Base-by-base conservation (phyloP, 129 eudicot species). In the Kitagawia praeruptora region DNA sequence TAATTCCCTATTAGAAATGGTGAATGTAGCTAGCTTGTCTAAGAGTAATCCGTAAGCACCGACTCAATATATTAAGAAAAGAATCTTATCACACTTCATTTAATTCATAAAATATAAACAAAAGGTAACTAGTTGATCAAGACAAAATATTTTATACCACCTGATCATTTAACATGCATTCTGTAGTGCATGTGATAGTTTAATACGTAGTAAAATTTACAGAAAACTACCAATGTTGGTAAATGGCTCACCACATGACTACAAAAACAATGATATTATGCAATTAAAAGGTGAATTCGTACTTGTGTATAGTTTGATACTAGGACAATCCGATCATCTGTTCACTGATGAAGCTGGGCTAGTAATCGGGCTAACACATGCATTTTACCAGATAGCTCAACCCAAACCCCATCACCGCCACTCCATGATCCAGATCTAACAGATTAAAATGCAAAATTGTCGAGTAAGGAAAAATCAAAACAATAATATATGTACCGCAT, bases 291-390 rank as follows among this genome's bases (percentile, higher is more conserved):
- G 48, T 40, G 7, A 16, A 21, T 73, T 73, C 49, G 13, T 56
- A 96, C 98, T 94, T 92, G 98, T 39, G 99, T 96, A 78, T 96
- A 96, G 88, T 96, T 96, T 83, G 99, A 96, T 80, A 96, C 99
- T 58, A 96, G 89, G 75, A 96, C 99, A 70, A 96, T 96, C 82
- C 97, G 89, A 80, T 96, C 99, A 89, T 90, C 99, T 39, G 98
- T 96, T 87, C 64, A 89, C 83, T 85, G 88, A 70, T 92, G 99
- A 70, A 96, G 86, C 51, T 90, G 95, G 79, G 87, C 92, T 69
- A 96, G 85, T 78, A 96, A 88, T 75, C 98, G 89, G 41, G 99
- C 98, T 81, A 96, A 82, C 34, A 96, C 94, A 77, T 89, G 92
- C 99, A 96, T 96, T 86, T 96, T 96, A 78, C 99, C 99, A 13